Evolutionary conservation across 371 early-diverging fungal species (phyloP).

Genomic region (Batkoa obscura): DNA sequence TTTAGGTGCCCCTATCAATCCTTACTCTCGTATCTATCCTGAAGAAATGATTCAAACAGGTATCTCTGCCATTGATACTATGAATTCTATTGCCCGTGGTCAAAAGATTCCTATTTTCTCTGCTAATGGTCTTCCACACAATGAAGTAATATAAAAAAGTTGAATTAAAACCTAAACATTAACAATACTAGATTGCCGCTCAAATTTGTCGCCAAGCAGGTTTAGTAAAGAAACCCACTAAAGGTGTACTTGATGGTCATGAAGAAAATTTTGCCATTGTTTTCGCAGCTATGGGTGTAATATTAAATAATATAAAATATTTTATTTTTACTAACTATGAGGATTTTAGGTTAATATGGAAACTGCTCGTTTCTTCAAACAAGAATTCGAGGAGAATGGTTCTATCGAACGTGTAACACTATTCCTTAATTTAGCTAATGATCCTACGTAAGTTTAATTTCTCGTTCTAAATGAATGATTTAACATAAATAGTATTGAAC

Average conservation of each 20-base stretch:
- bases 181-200: constrained; percentile 77
- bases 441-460: constrained; percentile 87
- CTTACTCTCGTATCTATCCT: constrained; percentile 98
- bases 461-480: neutral
- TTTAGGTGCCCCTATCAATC: constrained; percentile 94
- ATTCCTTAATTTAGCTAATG: constrained; percentile 99
- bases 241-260: constrained; percentile 93
- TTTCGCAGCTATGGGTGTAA: constrained; percentile 99
- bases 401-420: constrained; percentile 97
- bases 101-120: constrained; percentile 99
- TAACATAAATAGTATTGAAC: constrained; percentile 60
- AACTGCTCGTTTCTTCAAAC: constrained; percentile 99
- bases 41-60: constrained; percentile 99
- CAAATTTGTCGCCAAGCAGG: constrained; percentile 99
- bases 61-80: constrained; percentile 99
- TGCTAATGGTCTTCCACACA: constrained; percentile 99
- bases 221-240: constrained; percentile 84
- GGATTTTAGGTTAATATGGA: constrained; percentile 79
- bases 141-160: constrained; percentile 55
- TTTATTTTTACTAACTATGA: neutral
- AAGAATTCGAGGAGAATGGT: constrained; percentile 99
- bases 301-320: neutral
- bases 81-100: constrained; percentile 99
- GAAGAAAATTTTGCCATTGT: constrained; percentile 99
- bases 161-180: neutral